Percentiles rank a stretch among this genome's conserved stretches.
These are phyloP conservation scores for Penicillium paradoxum DNA, from an alignment of 495 filamentous ascomycete species.

Conservation along the genomic window DNA sequence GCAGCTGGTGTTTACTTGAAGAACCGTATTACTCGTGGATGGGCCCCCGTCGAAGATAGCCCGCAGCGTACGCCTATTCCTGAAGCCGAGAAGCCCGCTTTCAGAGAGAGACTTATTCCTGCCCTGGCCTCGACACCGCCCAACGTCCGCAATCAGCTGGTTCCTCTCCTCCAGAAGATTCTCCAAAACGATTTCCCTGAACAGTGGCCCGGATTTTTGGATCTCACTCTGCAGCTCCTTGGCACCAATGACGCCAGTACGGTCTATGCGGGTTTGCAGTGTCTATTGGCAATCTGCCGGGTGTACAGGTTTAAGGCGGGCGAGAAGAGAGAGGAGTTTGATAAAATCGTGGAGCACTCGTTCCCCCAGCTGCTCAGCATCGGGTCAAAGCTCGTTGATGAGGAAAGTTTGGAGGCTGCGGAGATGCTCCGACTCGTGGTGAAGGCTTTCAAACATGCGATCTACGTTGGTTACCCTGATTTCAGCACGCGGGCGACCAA, in stretches of 20 bases:
- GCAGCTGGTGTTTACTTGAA: constrained; percentile 96
- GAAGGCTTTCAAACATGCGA: constrained; percentile 96
- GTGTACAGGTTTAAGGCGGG: constrained; percentile 89
- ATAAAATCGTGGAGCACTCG: constrained; percentile 84
- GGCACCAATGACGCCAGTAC: constrained; percentile 76
- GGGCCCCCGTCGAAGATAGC: constrained; percentile 70
- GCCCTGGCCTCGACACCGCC: constrained; percentile 74
- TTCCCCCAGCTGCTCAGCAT: constrained; percentile 89
- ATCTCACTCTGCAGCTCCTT: constrained; percentile 82
- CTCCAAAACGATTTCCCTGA: constrained; percentile 92
- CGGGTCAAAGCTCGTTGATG: constrained; percentile 79
- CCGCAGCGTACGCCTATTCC: constrained; percentile 62
- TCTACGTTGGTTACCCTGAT: constrained; percentile 65
- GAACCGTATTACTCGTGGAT: constrained; percentile 88
- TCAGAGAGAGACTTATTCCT: constrained; percentile 82
- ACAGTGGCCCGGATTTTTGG: constrained; percentile 87
- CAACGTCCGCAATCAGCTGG: constrained; percentile 80
- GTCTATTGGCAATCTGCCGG: constrained; percentile 85
- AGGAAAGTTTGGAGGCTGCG: constrained; percentile 85
- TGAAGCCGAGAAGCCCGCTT: constrained; percentile 82
- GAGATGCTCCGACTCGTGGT: constrained; percentile 94
- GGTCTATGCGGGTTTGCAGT: constrained; percentile 90
- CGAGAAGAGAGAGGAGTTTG: constrained; percentile 78
- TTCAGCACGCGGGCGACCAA: not conserved
- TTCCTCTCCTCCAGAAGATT: constrained; percentile 91